These are phyloP conservation scores for Macrophomina pseudophaseolina DNA, from an alignment of 2,329 filamentous ascomycete genomes.

Conservation along the genomic window DNA sequence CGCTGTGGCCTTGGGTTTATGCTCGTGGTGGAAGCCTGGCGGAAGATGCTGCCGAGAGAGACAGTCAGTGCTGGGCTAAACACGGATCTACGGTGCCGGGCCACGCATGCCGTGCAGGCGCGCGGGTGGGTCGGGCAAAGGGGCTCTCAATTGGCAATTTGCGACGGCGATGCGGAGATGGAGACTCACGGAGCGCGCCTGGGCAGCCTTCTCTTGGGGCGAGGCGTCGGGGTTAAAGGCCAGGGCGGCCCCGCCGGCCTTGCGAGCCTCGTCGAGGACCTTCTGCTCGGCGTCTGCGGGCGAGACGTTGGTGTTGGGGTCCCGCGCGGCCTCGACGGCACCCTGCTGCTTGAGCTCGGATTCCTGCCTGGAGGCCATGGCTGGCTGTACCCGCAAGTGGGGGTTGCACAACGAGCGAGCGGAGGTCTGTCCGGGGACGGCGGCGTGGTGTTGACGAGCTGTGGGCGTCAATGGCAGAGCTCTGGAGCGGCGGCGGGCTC, in stretches of 20 bases:
- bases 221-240: constrained; percentile 86
- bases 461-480: constrained; percentile 12
- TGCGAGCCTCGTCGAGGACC: constrained; percentile 77
- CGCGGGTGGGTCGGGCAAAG: constrained; percentile 21
- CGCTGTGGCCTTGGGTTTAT: constrained; percentile 67
- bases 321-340: constrained; percentile 74
- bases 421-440: constrained; percentile 14
- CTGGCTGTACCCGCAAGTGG: constrained; percentile 22
- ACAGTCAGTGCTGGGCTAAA: constrained; percentile 17
- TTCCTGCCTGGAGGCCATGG: constrained; percentile 24
- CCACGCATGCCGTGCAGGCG: constrained; percentile 22
- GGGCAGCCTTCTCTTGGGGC: constrained; percentile 81
- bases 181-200: constrained; percentile 74
- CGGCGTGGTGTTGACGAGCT: constrained; percentile 13
- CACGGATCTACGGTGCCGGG: constrained; percentile 20
- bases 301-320: constrained; percentile 70
- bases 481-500: neutral
- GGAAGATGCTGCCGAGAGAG: constrained; percentile 61
- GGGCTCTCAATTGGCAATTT: constrained; percentile 23
- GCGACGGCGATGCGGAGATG: neutral
- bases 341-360: constrained; percentile 82
- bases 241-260: constrained; percentile 79
- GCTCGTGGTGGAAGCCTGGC: constrained; percentile 65
- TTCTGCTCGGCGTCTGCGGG: constrained; percentile 74
- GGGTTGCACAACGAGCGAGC: constrained; percentile 5